Evolutionary conservation across 31 red algal species (phyloP), one percentile per base, ranked within the genome.

Genomic region (Bonnemaisonia californica): DNA sequence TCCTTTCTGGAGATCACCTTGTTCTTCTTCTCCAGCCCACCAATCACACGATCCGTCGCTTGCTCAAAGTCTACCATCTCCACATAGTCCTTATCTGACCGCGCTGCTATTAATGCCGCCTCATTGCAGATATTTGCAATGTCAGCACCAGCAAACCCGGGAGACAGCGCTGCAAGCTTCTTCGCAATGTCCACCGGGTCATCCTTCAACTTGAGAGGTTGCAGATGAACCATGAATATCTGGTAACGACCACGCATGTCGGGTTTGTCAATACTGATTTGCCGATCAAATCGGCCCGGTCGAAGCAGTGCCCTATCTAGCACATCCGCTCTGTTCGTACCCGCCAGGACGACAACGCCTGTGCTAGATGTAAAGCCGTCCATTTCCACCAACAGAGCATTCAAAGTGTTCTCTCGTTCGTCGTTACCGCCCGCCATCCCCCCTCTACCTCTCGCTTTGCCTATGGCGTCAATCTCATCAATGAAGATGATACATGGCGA

Each of bases 101-200:
- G 68, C 41, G 97, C 97, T 0, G 97, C 97, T 41, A 99, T 96
- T 22, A 99, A 51, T 18, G 97, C 97, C 0, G 94, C 97, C 75
- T 99, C 97, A 42, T 99, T 99, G 57, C 93, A 96, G 12, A 96
- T 89, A 62, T 99, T 99, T 18, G 93, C 97, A 89, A 99, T 99
- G 68, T 99, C 97, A 11, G 97, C 97, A 38, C 97, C 97, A 48
- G 97, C 82, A 88, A 99, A 99, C 24, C 97, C 97, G 3, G 97
- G 97, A 70, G 97, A 92, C 26, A 99, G 42, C 3, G 92, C 77
- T 48, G 97, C 92, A 36, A 99, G 79, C 32, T 73, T 62, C 55
- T 99, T 96, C 21, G 97, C 97, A 81, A 96, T 82, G 38, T 37
- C 79, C 31, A 26, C 54, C 27, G 75, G 32, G 28, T 84, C 85